Percentiles rank a stretch among this genome's conserved stretches.
Conservation (phyloP, 306 rosid species). For the Ceratonia siliqua region DNA sequence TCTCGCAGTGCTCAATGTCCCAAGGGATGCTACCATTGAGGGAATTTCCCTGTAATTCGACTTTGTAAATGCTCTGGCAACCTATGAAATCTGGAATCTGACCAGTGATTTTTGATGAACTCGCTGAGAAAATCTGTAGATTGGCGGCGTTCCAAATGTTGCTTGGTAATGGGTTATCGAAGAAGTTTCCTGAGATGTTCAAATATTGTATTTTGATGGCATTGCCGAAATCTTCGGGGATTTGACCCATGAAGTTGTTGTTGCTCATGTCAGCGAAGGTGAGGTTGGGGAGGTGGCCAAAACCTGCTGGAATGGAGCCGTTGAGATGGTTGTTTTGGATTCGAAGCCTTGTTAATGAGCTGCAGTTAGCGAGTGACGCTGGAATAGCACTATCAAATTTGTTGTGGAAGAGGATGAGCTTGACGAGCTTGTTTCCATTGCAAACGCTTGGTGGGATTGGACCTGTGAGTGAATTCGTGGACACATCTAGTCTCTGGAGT, state of each 20-base stretch:
- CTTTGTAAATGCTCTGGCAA: conserved; percentile 49
- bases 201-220: conserved; percentile 41
- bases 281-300: conserved; percentile 45
- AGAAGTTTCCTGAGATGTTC: conserved; percentile 52
- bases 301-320: conserved; percentile 65
- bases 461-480: conserved; percentile 77
- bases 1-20: conserved; percentile 69
- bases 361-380: conserved; percentile 49
- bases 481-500: conserved; percentile 58
- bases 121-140: conserved; percentile 57
- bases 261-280: conserved; percentile 56
- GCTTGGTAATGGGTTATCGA: conserved; percentile 39
- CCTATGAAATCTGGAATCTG: conserved; percentile 60
- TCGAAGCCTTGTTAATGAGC: conserved; percentile 62
- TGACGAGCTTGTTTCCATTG: conserved; percentile 59
- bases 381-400: conserved; percentile 47
- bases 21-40: conserved; percentile 70
- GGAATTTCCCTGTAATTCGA: conserved; percentile 63
- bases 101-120: conserved; percentile 44
- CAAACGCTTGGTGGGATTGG: conserved; percentile 66
- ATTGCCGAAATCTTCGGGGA: conserved; percentile 58
- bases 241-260: conserved; percentile 44
- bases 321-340: conserved; percentile 68
- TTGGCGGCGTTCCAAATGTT: conserved; percentile 52
- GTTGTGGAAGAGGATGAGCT: conserved; percentile 69